Evolutionary conservation across 768 basidiomycete genomes (phyloP).

Genomic region (Sarcomyxa edulis): DNA sequence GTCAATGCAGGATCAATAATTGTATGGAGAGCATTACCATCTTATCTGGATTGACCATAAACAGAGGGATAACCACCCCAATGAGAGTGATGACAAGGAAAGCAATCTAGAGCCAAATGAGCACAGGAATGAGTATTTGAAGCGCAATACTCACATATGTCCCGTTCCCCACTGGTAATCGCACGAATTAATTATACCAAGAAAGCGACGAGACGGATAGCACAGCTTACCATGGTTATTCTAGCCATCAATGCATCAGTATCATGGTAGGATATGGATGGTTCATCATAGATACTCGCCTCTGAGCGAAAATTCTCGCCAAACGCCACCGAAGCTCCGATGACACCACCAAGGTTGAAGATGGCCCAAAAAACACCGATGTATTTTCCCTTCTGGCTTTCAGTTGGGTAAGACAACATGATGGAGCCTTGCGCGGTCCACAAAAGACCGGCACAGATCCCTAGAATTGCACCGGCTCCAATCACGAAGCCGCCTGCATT

Average conservation of each 20-base stretch:
- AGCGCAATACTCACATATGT: conserved; percentile 57
- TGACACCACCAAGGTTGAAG: conserved; percentile 77
- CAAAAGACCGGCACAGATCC: conserved; percentile 50
- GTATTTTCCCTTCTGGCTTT: conserved; percentile 68
- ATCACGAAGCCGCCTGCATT: conserved; percentile 60
- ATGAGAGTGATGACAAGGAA: conserved; percentile 70
- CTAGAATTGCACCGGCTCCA: conserved; percentile 65
- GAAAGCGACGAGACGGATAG: conserved; percentile 1
- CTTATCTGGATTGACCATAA: conserved; percentile 66
- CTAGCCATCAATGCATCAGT: conserved; percentile 16
- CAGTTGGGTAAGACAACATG: conserved; percentile 80
- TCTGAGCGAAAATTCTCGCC: conserved; percentile 35
- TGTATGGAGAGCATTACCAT: too few species aligned
- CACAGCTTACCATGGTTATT: conserved; percentile 11
- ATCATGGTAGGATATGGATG: conserved; percentile 12
- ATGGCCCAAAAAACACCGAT: conserved; percentile 81
- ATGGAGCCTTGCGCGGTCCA: conserved; percentile 73
- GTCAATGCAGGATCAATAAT: background rate
- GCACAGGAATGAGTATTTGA: background rate
- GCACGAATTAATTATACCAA: too few species aligned
- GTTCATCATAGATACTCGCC: conserved; percentile 12
- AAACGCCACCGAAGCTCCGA: conserved; percentile 72
- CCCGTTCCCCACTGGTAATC: conserved; percentile 52
- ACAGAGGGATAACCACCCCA: conserved; percentile 57
- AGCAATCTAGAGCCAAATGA: conserved; percentile 50